These are phyloP conservation scores for Pyrenophora tritici-repentis DNA, from an alignment of 2,329 filamentous ascomycete species.

Conservation along the genomic window DNA sequence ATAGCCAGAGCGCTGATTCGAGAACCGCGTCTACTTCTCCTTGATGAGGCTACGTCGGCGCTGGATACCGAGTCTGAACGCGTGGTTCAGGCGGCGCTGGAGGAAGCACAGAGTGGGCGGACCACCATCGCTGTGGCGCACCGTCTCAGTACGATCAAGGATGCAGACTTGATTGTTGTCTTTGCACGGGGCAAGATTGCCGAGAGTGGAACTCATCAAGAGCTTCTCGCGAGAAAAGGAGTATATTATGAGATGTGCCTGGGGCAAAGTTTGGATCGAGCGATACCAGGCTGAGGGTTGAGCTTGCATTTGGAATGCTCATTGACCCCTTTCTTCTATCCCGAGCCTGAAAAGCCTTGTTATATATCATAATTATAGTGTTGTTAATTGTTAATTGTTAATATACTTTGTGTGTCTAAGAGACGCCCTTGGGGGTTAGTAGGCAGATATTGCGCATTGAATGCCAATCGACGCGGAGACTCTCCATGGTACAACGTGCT, in stretches of 20 bases:
- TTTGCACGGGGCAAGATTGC: constrained; percentile 86
- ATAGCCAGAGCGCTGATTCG: constrained; percentile 90
- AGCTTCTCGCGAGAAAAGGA: constrained; percentile 46
- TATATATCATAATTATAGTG: too few relatives aligned
- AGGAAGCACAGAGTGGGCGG: constrained; percentile 79
- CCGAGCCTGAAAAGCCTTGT: too few relatives aligned
- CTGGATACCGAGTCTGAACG: constrained; percentile 61
- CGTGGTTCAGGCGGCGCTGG: constrained; percentile 77
- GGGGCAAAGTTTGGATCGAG: constrained; percentile 49
- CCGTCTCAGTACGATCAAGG: constrained; percentile 87
- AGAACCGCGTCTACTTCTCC: constrained; percentile 78
- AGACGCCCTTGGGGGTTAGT: too few relatives aligned
- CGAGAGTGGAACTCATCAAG: constrained; percentile 70
- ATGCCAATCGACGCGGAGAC: too few relatives aligned
- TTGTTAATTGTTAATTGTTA: too few relatives aligned
- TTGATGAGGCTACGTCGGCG: constrained; percentile 45
- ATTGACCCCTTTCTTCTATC: too few relatives aligned
- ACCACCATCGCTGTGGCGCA: constrained; percentile 97
- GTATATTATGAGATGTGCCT: constrained; percentile 54
- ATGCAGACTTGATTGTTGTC: constrained; percentile 91
- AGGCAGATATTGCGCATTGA: too few relatives aligned
- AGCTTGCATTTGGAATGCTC: neutral
- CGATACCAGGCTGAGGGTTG: constrained; percentile 21
- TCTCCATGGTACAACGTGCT: too few relatives aligned
- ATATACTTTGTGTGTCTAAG: too few relatives aligned